These are phyloP conservation scores for Claviceps spartinae DNA, from an alignment of 2,329 filamentous ascomycete genomes.

Conservation along the genomic window DNA sequence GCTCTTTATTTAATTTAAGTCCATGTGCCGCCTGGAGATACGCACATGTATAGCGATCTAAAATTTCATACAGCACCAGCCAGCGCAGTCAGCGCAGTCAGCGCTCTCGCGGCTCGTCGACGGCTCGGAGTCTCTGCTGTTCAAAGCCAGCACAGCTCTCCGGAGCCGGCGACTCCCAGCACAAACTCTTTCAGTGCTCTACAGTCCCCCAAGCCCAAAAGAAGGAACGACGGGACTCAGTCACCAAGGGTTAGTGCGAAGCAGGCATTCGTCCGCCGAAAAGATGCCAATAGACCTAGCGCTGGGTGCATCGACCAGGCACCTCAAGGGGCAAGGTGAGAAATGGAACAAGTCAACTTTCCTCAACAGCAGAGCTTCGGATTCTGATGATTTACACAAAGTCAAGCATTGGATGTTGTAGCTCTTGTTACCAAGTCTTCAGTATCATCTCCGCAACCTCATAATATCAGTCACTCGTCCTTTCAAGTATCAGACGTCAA, in stretches of 20 bases:
- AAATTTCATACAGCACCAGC: slow-evolving; percentile 9
- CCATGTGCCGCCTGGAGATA: background rate
- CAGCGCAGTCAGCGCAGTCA: slow-evolving; percentile 18
- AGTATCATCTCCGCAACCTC: slow-evolving; percentile 3
- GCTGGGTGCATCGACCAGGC: background rate
- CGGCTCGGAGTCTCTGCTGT: slow-evolving; percentile 11
- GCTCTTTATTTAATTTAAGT: background rate
- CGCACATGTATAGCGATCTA: background rate
- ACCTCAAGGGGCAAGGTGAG: background rate
- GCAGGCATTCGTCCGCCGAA: slow-evolving; percentile 1
- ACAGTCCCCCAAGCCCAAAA: slow-evolving; percentile 10
- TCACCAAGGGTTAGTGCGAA: slow-evolving; percentile 10
- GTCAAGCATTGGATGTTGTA: background rate
- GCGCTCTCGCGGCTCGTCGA: slow-evolving; percentile 23
- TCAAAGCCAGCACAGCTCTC: slow-evolving; percentile 4
- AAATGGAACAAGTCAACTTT: background rate
- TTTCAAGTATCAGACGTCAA: slow-evolving; percentile 33
- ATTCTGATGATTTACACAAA: background rate
- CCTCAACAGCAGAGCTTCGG: background rate
- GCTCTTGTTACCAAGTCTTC: background rate
- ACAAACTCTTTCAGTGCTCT: slow-evolving; percentile 19
- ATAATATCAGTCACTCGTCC: slow-evolving; percentile 27
- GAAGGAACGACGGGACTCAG: slow-evolving; percentile 4
- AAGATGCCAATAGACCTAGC: background rate
- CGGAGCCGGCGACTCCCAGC: slow-evolving; percentile 10